phyloP scores from a whole-genome alignment of 2,329 filamentous ascomycete species.

The Rhynchosporium agropyri region DNA sequence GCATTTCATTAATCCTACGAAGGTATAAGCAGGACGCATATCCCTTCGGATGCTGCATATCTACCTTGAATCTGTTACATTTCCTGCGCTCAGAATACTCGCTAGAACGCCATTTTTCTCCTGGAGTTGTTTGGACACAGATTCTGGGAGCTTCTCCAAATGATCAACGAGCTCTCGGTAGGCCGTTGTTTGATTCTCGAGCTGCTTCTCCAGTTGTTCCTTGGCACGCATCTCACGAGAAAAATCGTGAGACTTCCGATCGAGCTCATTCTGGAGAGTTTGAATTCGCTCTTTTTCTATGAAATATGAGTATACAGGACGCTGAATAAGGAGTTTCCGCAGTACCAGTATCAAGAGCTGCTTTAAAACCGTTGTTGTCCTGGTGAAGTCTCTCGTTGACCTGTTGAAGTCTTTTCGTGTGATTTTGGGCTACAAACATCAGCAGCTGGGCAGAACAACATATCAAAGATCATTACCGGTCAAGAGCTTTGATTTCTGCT shows the following conservation, averaged over 20 bases:
- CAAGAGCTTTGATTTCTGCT: conserved; percentile 13
- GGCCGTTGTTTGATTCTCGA: conserved; percentile 24
- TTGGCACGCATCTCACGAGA: conserved; percentile 24
- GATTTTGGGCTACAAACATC: not conserved
- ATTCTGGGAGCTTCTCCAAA: conserved; percentile 30
- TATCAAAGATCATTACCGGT: not conserved
- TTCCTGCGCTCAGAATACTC: conserved; percentile 27
- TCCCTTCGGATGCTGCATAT: conserved; percentile 16
- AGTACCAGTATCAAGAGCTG: conserved; percentile 1
- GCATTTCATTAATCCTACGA: conserved; percentile 33
- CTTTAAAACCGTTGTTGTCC: conserved; percentile 4
- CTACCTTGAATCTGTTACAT: conserved; percentile 39
- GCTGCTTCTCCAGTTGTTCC: conserved; percentile 30
- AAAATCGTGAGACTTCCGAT: conserved; percentile 27
- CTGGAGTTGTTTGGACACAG: conserved; percentile 27
- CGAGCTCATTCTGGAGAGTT: conserved; percentile 25
- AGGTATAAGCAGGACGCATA: conserved; percentile 17
- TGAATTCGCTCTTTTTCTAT: conserved; percentile 18
- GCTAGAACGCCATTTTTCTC: conserved; percentile 33
- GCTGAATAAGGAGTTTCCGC: not conserved
- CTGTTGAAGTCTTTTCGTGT: conserved; percentile 3
- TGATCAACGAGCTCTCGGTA: conserved; percentile 33
- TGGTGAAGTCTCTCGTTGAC: conserved; percentile 1
- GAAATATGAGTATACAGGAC: not conserved
- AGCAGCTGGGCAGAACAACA: not conserved